Evolutionary conservation across 805 yeast genomes (phyloP).

Genomic region (Candida pini): DNA sequence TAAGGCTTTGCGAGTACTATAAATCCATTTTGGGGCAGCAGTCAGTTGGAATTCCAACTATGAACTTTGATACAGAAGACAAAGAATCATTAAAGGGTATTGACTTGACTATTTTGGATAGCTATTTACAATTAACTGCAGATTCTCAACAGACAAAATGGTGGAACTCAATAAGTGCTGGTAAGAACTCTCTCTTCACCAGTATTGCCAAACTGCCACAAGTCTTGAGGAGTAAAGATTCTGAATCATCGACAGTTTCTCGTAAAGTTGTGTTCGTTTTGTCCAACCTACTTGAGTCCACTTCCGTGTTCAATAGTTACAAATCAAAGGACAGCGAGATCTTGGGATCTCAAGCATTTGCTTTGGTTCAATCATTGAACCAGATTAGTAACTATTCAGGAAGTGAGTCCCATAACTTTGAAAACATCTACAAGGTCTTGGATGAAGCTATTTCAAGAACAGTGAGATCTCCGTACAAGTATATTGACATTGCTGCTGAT

Average conservation of each 20-base stretch:
- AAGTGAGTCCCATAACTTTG: constrained; percentile 11
- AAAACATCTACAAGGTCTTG: constrained; percentile 52
- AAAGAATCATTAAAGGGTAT: constrained; percentile 36
- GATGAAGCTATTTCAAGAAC: constrained; percentile 75
- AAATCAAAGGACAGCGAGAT: constrained; percentile 23
- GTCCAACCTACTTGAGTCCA: constrained; percentile 41
- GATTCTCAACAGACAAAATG: constrained; percentile 50
- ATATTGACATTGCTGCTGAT: constrained; percentile 51
- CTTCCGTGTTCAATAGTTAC: constrained; percentile 44
- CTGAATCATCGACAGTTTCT: constrained; percentile 11
- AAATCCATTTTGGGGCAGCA: constrained; percentile 13
- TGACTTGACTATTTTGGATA: constrained; percentile 54
- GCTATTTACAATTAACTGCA: constrained; percentile 57
- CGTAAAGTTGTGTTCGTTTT: constrained; percentile 47
- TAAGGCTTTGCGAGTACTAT: constrained; percentile 32
- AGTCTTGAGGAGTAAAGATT: constrained; percentile 13
- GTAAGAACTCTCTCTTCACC: constrained; percentile 59
- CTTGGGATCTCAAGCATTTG: constrained; percentile 48
- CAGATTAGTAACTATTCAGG: constrained; percentile 11
- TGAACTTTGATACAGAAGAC: constrained; percentile 24
- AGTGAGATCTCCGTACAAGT: constrained; percentile 75
- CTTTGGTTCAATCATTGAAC: constrained; percentile 46
- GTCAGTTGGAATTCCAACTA: constrained; percentile 13
- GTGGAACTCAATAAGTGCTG: constrained; percentile 56
- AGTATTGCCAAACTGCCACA: constrained; percentile 49